Conservation (phyloP, 116 monocot species). For the Thalassia testudinum region DNA sequence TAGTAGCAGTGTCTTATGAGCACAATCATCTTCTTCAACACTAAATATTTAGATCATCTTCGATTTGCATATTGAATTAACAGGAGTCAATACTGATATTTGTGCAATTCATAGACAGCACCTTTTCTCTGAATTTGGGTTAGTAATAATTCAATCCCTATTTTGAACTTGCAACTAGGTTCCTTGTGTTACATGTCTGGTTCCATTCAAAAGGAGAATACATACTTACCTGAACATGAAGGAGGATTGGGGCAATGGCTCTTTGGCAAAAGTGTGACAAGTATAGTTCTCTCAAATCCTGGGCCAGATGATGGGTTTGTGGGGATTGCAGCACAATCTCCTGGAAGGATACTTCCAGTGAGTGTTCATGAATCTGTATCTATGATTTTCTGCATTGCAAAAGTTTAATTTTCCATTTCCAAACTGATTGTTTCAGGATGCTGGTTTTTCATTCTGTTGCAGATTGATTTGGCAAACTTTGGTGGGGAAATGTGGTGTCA, state of each 20-base stretch:
- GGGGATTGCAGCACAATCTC: conserved; percentile 86
- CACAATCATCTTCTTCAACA: too few relatives aligned
- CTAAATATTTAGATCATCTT: too few relatives aligned
- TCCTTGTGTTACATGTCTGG: conserved; percentile 88
- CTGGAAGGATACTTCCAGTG: conserved; percentile 81
- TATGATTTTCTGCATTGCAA: too few relatives aligned
- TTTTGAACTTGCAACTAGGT: conserved; percentile 22
- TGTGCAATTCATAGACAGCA: too few relatives aligned
- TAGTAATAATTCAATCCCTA: too few relatives aligned
- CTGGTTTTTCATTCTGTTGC: conserved; percentile 9
- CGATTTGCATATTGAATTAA: too few relatives aligned
- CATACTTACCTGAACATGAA: conserved; percentile 67
- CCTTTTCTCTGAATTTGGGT: too few relatives aligned
- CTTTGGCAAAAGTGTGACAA: conserved; percentile 69
- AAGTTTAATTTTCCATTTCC: background rate
- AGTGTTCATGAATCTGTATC: conserved; percentile 8
- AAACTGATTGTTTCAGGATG: background rate
- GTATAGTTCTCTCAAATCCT: conserved; percentile 57
- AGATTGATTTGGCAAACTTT: conserved; percentile 80
- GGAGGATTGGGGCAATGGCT: conserved; percentile 88
- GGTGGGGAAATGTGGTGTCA: conserved; percentile 87
- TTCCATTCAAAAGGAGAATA: conserved; percentile 73
- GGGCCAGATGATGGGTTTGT: conserved; percentile 77
- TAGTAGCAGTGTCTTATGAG: too few relatives aligned
- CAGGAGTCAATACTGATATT: too few relatives aligned